Conservation (phyloP, 208 protist genomes). For the Acanthamoeba royreba region DNA sequence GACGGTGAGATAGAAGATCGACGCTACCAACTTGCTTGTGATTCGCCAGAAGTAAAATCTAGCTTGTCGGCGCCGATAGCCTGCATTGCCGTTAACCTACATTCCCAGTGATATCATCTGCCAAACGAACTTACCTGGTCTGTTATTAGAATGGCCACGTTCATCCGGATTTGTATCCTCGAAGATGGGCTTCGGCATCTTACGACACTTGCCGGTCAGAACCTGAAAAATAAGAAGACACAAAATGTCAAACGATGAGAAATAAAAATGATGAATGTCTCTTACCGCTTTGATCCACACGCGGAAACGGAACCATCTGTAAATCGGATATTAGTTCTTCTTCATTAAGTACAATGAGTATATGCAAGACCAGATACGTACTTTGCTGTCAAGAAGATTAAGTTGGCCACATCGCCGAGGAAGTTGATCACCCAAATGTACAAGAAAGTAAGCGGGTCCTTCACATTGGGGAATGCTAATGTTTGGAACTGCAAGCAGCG, state of each 20-base stretch:
- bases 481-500: constrained; percentile 37
- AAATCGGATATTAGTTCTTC: not conserved
- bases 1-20: constrained; percentile 44
- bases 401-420: constrained; percentile 50
- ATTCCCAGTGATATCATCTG: too few species aligned
- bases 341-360: not conserved
- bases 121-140: not conserved
- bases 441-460: constrained; percentile 28
- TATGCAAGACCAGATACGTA: not conserved
- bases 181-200: not conserved
- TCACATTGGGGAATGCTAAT: constrained; percentile 50
- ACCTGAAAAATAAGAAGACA: not conserved
- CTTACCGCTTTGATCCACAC: not conserved
- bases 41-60: constrained; percentile 56
- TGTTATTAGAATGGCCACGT: constrained; percentile 57
- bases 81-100: too few species aligned
- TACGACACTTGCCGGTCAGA: not conserved
- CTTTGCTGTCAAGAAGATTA: constrained; percentile 51
- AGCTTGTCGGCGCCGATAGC: constrained; percentile 48
- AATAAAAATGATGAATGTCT: not conserved
- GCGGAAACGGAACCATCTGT: constrained; percentile 35
- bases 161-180: constrained; percentile 46
- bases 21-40: not conserved
- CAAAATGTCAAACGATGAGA: not conserved
- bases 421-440: constrained; percentile 47